Percentiles rank a stretch among this genome's conserved stretches.
These are phyloP conservation scores for Avena sativa DNA, from an alignment of 176 grass and related monocot genomes.

Conservation along the genomic window DNA sequence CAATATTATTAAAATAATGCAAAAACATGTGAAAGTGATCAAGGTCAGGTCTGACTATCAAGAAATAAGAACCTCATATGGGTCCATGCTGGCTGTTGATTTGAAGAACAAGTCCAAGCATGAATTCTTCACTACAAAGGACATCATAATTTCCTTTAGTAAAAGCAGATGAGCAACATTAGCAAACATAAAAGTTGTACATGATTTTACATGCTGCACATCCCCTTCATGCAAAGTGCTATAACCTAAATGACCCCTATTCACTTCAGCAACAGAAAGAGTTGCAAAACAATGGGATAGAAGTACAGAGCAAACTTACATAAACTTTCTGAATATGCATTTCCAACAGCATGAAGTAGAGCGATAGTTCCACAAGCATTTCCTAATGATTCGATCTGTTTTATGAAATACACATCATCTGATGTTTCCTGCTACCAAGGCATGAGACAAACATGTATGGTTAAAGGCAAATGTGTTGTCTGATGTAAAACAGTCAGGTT, in stretches of 20 bases:
- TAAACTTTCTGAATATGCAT: constrained; percentile 60
- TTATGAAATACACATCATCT: constrained; percentile 70
- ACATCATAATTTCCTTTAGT: background rate
- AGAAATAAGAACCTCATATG: constrained; percentile 67
- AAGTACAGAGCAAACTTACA: constrained; percentile 33
- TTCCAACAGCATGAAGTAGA: constrained; percentile 82
- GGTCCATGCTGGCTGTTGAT: constrained; percentile 60
- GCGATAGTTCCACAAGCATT: constrained; percentile 97
- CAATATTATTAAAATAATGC: background rate
- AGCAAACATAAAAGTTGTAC: background rate
- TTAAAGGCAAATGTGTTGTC: background rate
- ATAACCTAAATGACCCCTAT: background rate
- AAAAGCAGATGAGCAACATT: background rate
- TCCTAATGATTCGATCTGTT: constrained; percentile 69
- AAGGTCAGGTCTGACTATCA: background rate
- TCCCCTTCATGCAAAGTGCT: background rate
- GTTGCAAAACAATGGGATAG: background rate
- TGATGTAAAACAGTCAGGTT: background rate
- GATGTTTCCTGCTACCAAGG: constrained; percentile 42
- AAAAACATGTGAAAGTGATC: background rate
- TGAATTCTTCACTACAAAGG: constrained; percentile 68
- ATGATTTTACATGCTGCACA: background rate
- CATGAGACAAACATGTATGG: background rate
- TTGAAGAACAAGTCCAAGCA: constrained; percentile 76
- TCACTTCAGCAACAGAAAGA: background rate